Evolutionary conservation across 2,329 filamentous ascomycete species (phyloP).

Genomic region (Falciphora oryzae): DNA sequence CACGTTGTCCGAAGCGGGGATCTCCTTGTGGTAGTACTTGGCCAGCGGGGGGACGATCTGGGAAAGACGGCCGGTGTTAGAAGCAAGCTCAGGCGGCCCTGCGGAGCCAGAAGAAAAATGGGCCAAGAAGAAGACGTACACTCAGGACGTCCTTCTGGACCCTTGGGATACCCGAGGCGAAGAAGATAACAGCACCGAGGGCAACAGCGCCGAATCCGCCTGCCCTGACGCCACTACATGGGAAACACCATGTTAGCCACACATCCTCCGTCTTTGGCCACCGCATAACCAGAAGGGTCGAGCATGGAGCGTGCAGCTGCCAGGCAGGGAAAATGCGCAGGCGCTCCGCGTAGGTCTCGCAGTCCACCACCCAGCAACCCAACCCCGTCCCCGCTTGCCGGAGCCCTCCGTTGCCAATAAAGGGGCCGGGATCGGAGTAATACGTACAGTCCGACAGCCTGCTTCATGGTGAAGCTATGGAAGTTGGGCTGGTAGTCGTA

Average conservation of each 20-base stretch:
- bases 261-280: neutral
- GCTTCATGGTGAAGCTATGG: constrained; percentile 44
- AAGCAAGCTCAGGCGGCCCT: neutral
- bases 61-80: constrained; percentile 2
- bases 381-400: neutral
- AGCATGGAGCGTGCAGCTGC: neutral
- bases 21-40: constrained; percentile 44
- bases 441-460: constrained; percentile 47
- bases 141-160: constrained; percentile 54
- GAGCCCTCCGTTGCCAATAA: neutral
- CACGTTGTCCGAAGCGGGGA: constrained; percentile 58
- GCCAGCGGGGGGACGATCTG: constrained; percentile 53
- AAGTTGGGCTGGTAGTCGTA: constrained; percentile 55
- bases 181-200: constrained; percentile 53
- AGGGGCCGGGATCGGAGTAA: neutral
- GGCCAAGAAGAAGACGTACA: constrained; percentile 31
- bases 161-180: constrained; percentile 55
- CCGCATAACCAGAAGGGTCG: constrained; percentile 6
- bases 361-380: neutral
- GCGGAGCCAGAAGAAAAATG: neutral
- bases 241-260: constrained; percentile 11
- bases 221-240: constrained; percentile 41
- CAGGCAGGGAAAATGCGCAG: neutral
- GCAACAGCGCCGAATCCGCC: constrained; percentile 53
- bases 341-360: neutral